Conservation (phyloP, 148 eudicot genomes). For the Mesembryanthemum crystallinum region DNA sequence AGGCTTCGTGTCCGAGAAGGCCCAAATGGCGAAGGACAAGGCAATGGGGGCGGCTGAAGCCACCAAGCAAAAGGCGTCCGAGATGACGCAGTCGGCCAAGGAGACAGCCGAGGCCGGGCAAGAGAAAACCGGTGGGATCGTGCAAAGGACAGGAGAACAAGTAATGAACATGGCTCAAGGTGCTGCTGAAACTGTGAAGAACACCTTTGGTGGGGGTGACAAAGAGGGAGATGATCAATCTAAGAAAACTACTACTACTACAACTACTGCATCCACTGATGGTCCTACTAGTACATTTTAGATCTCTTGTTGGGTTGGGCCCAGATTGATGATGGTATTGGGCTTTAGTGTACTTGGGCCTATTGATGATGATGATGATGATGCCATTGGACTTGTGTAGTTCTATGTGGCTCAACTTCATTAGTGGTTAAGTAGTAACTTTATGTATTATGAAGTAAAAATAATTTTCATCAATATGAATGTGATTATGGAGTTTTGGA, state of each 20-base stretch:
- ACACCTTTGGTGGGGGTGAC: constrained; percentile 61
- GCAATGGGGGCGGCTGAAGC: constrained; percentile 38
- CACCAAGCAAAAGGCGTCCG: constrained; percentile 46
- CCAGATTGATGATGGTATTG: too few species aligned
- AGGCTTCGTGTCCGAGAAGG: constrained; percentile 24
- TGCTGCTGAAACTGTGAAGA: constrained; percentile 62
- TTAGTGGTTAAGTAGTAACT: too few species aligned
- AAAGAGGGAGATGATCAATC: constrained; percentile 12
- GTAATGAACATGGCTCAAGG: constrained; percentile 63
- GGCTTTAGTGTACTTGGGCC: too few species aligned
- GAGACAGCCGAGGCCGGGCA: constrained; percentile 56
- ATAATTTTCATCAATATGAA: too few species aligned
- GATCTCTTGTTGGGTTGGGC: neutral
- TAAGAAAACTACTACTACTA: neutral
- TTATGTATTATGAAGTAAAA: too few species aligned
- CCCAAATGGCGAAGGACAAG: constrained; percentile 34
- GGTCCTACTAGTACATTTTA: neutral
- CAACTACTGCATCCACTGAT: neutral
- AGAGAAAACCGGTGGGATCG: constrained; percentile 56
- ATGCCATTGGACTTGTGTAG: too few species aligned
- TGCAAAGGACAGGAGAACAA: constrained; percentile 59
- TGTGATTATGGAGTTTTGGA: too few species aligned
- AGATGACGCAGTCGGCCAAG: constrained; percentile 42
- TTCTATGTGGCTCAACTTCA: too few species aligned
- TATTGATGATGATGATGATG: too few species aligned